phyloP scores from a whole-genome alignment of 257 asterid species.

The Nicotiana sylvestris region DNA sequence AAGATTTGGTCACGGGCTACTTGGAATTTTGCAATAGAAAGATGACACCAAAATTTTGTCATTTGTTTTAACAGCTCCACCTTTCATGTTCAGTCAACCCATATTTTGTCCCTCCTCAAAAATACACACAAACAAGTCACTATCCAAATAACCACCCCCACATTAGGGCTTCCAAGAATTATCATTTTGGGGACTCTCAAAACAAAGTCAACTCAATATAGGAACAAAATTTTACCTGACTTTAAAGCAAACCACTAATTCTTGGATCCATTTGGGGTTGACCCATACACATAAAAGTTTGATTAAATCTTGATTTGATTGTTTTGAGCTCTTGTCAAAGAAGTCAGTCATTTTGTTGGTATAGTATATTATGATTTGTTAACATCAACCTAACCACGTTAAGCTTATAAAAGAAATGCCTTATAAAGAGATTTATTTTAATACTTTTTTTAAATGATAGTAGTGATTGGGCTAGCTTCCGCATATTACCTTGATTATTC shows the following conservation, averaged over 20 bases:
- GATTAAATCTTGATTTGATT: not conserved
- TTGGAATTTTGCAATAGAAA: constrained; percentile 1
- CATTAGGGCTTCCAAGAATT: not conserved
- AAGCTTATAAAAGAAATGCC: not conserved
- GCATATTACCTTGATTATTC: too few species aligned
- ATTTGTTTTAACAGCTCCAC: constrained; percentile 16
- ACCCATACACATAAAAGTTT: not conserved
- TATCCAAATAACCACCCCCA: constrained; percentile 6
- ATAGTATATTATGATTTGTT: too few species aligned
- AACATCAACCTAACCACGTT: not conserved
- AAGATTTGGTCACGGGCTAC: constrained; percentile 36
- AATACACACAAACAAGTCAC: constrained; percentile 1
- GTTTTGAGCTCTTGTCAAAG: not conserved
- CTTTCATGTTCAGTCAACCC: constrained; percentile 20
- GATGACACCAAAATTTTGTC: constrained; percentile 21
- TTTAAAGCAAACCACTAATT: constrained; percentile 26
- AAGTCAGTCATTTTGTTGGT: too few species aligned
- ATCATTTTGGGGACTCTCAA: constrained; percentile 27
- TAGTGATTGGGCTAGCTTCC: too few species aligned
- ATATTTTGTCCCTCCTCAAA: constrained; percentile 27
- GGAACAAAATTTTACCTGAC: constrained; percentile 21
- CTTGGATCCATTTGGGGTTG: not conserved
- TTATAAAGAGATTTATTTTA: too few species aligned
- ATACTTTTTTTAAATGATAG: too few species aligned
- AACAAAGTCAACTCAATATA: constrained; percentile 45